Evolutionary conservation across 75 land plant genomes (phyloP), one percentile per base, ranked within the genome.

Genomic region (Pinus taeda): DNA sequence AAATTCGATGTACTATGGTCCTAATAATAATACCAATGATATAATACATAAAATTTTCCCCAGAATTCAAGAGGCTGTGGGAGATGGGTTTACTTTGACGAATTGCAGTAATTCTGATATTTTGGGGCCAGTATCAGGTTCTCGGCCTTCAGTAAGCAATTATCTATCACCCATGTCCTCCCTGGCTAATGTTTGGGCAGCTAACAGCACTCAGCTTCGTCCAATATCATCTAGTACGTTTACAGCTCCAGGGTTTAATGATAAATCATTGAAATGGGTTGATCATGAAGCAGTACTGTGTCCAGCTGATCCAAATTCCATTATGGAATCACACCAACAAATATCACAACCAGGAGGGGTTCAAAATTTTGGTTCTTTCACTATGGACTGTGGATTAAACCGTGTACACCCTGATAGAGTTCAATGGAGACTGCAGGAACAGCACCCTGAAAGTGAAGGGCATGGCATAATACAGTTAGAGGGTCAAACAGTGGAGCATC

Each of bases 361-460:
- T 42, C 36, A 36, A 42, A 69, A 69, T 69, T 69, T 69, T 21
- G 53, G 53, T 69, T 53, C 53, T 42, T 69, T 69, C 13, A 9
- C 72, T 0, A 49, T 69, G 72, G 72, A 69, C n/a, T 69, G 24
- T 39, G 42, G 24, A 62, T 24, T 39, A 69, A 11, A 21, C 2
- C 42, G 22, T 69, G 12, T 42, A 42, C 72, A 20, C 55, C 12
- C 11, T 49, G 55, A 49, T 49, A 11, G 55, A 49, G 12, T 49
- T 49, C 55, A 49, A 49, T 69, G 72, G 72, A 69, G 72, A 17
- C 37, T 37, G 71, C 71, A 66, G 18, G 71, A 66, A n/a, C 71
- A 66, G 53, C 49, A 69, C 3, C 71, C 3, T 4, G n/a, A 20
- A 39, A 45, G 49, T 11, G 72, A 11, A 69, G 72, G 49, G n/a